Conservation (phyloP, 768 basidiomycete genomes). For the Podaxis carcinomalis region DNA sequence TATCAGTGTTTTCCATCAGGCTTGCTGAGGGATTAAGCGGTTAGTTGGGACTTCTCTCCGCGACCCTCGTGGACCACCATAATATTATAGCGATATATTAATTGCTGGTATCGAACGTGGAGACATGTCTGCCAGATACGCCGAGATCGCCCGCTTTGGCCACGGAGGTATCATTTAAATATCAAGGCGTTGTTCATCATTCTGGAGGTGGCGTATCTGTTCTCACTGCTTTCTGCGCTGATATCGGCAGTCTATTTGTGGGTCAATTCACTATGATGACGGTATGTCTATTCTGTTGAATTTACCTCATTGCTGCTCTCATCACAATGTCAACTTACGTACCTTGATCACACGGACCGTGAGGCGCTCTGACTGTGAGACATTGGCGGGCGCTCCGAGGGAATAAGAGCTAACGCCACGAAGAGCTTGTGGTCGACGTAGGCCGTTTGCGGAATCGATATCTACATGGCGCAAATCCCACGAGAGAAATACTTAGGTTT, state of each 20-base stretch:
- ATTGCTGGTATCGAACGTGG: background rate
- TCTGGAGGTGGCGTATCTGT: constrained; percentile 8
- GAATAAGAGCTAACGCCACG: background rate
- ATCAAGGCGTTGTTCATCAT: constrained; percentile 7
- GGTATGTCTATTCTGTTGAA: background rate
- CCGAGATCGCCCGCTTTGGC: background rate
- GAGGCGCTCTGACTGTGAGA: background rate
- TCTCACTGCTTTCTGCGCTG: background rate
- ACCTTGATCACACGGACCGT: background rate
- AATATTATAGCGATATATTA: background rate
- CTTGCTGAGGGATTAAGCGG: background rate
- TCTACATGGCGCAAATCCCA: background rate
- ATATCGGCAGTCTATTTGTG: constrained; percentile 2
- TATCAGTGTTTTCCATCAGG: background rate
- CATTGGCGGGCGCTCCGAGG: background rate
- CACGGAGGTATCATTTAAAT: background rate
- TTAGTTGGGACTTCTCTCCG: background rate
- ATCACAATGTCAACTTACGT: too few species aligned
- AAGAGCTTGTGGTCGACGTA: background rate
- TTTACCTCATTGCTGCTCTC: background rate
- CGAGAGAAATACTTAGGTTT: background rate
- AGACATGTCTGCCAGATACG: background rate
- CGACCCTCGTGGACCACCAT: background rate
- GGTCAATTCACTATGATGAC: background rate
- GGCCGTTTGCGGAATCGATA: background rate